phyloP scores from a whole-genome alignment of 306 rosid species.

The Cucumis hystrix region DNA sequence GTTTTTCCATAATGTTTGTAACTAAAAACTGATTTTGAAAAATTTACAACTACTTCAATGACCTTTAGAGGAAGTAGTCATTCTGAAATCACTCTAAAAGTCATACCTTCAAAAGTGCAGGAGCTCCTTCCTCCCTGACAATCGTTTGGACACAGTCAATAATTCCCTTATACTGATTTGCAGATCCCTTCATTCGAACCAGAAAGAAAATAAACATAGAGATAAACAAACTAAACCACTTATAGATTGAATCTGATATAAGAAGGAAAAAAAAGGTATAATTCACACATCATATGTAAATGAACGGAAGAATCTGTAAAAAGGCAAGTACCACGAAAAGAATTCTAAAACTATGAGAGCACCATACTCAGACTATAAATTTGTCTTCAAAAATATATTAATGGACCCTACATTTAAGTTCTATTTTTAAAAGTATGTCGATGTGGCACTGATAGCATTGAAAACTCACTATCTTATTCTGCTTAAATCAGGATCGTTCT shows the following conservation, averaged over 20 bases:
- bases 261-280: neutral
- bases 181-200: conserved; percentile 50
- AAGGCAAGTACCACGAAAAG: too few species aligned
- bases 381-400: too few species aligned
- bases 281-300: neutral
- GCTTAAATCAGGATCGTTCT: too few species aligned
- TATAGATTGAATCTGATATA: neutral
- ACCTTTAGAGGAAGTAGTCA: neutral
- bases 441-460: too few species aligned
- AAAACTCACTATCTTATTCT: too few species aligned
- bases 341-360: too few species aligned
- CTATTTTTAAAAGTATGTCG: too few species aligned
- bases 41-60: neutral
- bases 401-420: too few species aligned
- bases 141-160: conserved; percentile 85
- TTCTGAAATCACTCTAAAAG: neutral
- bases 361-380: too few species aligned
- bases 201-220: neutral
- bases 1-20: neutral
- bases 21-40: neutral
- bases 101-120: conserved; percentile 70
- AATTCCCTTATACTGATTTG: conserved; percentile 70
- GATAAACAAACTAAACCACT: neutral
- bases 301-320: too few species aligned
- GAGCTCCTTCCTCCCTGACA: conserved; percentile 81